Evolutionary conservation across 2,329 filamentous ascomycete species (phyloP).

Genomic region (Cladophialophora carrionii): DNA sequence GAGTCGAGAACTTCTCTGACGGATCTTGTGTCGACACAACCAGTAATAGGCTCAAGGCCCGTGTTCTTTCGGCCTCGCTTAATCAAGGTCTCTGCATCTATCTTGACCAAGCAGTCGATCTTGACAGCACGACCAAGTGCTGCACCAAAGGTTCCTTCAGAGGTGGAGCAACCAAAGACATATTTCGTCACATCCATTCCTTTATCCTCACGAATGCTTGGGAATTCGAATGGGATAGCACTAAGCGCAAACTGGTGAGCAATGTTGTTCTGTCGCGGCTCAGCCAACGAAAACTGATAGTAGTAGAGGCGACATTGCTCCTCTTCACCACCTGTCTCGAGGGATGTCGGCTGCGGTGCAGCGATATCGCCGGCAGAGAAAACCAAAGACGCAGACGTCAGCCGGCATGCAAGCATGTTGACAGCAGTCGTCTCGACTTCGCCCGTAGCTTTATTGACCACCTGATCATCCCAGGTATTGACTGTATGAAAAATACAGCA

Average conservation of each 20-base stretch:
- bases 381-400: slow-evolving; percentile 67
- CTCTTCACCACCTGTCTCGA: slow-evolving; percentile 53
- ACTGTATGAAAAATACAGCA: slow-evolving; percentile 74
- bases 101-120: slow-evolving; percentile 67
- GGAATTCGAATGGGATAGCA: slow-evolving; percentile 70
- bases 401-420: slow-evolving; percentile 67
- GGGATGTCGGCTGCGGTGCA: slow-evolving; percentile 52
- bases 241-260: slow-evolving; percentile 67
- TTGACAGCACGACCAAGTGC: slow-evolving; percentile 68
- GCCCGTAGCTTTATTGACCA: slow-evolving; percentile 39
- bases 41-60: slow-evolving; percentile 55
- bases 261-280: slow-evolving; percentile 46
- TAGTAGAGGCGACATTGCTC: slow-evolving; percentile 73
- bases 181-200: slow-evolving; percentile 64
- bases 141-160: slow-evolving; percentile 60
- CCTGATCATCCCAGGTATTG: slow-evolving; percentile 66
- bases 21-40: slow-evolving; percentile 64
- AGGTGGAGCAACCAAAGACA: slow-evolving; percentile 69
- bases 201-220: slow-evolving; percentile 58
- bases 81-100: slow-evolving; percentile 61
- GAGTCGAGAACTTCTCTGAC: slow-evolving; percentile 58
- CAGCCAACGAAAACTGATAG: slow-evolving; percentile 58
- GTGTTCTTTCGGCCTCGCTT: slow-evolving; percentile 53
- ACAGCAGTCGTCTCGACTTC: slow-evolving; percentile 50
- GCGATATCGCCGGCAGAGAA: slow-evolving; percentile 67